Base-by-base conservation (phyloP, 257 asterid genomes). In the Thymus quinquecostatus region DNA sequence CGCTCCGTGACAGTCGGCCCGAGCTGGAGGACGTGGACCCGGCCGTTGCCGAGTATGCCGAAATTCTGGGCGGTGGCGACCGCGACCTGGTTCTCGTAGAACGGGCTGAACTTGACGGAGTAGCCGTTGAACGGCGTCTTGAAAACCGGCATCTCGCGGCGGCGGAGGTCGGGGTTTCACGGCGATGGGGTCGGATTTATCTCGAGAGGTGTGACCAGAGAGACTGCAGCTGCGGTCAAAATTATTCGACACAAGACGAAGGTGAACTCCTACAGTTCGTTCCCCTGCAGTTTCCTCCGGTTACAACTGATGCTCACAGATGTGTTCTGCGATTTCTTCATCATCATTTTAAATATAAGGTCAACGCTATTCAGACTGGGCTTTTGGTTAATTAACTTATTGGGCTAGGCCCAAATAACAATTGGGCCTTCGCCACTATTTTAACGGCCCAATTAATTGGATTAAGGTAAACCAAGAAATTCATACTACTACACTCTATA, bases 1-100 rank as follows among this genome's bases (percentile, higher is more conserved):
- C 88, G 76, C 40, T 89, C 95, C 2, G 93, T 75, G 80, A 94
- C 67, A n/a, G 84, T 29, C 29, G 97, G 90, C 5, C 86, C 83
- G 63, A 91, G 84, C 77, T 89, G 89, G 79, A 94, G 92, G 73
- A 91, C 86, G 86, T 94, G 99, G 75, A 94, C 64, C 43, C 97
- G 96, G 80, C 97, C 99, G 86, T 91, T 94, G 61, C 99, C 97
- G 78, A 91, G 91, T 78, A 91, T 94, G 61, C 97, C 99, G 83
- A 91, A 94, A 76, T 91, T 94, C 68, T 94, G 99, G 44, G 97
- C 82, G 12, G 99, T 94, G 68, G 92, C 97, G 64, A 94, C 97
- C 45, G 97, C 99, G 57, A 91, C 60, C 71, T 79, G 96, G 79
- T 82, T 83, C 83, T 89, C 96, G 84, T 87, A 84, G 80, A 93